Conservation (phyloP, 192 early-diverging fungal species). For the Backusella westeae region DNA sequence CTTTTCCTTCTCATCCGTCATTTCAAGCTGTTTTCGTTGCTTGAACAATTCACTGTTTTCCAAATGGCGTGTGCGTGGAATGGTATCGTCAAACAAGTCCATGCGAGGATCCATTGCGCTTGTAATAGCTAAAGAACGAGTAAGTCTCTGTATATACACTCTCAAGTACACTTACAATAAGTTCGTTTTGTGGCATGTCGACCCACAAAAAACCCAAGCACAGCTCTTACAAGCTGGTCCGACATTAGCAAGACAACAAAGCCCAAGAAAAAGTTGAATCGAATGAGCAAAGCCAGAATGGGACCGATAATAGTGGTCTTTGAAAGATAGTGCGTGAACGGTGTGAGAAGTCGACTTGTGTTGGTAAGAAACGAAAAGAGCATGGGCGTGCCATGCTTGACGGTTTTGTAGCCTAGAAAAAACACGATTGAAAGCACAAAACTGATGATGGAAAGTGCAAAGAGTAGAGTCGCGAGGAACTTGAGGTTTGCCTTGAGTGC, state of each 20-base stretch:
- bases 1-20: neutral
- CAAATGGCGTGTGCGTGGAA: constrained; percentile 18
- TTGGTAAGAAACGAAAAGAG: constrained; percentile 10
- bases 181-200: constrained; percentile 20
- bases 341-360: constrained; percentile 13
- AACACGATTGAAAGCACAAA: constrained; percentile 11
- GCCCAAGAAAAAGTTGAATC: constrained; percentile 28
- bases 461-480: constrained; percentile 15
- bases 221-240: constrained; percentile 21
- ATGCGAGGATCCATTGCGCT: constrained; percentile 30
- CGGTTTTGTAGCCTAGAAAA: constrained; percentile 28
- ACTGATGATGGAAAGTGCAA: constrained; percentile 13
- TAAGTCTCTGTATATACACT: no score
- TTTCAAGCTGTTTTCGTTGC: constrained; percentile 10
- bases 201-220: constrained; percentile 26
- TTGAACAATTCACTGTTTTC: constrained; percentile 24
- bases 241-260: constrained; percentile 23
- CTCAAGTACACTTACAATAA: constrained; percentile 14
- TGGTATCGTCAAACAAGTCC: constrained; percentile 28
- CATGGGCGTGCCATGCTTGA: constrained; percentile 21
- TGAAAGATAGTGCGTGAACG: constrained; percentile 21
- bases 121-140: constrained; percentile 5
- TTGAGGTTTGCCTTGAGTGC: constrained; percentile 13
- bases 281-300: constrained; percentile 13
- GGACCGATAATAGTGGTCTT: constrained; percentile 21